These are phyloP conservation scores for Pilobolus umbonatus DNA, from an alignment of 192 early-diverging fungal species.

Conservation along the genomic window DNA sequence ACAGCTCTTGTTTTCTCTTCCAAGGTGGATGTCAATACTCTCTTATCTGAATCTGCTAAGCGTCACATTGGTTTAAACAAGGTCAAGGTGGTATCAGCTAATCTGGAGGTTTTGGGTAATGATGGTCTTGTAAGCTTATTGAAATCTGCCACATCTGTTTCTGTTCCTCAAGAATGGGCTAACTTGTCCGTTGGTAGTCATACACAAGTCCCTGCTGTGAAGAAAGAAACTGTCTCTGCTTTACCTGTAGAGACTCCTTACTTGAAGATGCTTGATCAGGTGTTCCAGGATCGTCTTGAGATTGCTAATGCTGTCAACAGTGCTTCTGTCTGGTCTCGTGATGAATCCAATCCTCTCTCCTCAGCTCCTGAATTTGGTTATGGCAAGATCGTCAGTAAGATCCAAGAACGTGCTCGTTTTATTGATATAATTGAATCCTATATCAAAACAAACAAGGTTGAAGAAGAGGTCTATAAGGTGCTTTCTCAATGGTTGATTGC, in stretches of 20 bases:
- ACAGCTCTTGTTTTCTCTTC: background rate
- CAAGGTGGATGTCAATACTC: conserved; percentile 10
- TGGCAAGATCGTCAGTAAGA: conserved; percentile 65
- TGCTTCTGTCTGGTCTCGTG: conserved; percentile 66
- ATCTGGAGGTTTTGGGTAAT: conserved; percentile 7
- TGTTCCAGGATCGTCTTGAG: conserved; percentile 70
- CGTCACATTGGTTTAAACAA: too few relatives aligned
- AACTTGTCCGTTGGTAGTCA: conserved; percentile 10
- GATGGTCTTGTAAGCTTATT: conserved; percentile 3
- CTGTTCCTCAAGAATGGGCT: background rate
- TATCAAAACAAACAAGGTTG: conserved; percentile 44
- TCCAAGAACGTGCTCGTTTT: conserved; percentile 65
- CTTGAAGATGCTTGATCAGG: conserved; percentile 71
- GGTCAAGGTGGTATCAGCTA: conserved; percentile 4
- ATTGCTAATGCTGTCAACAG: conserved; percentile 75
- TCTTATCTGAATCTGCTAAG: too few relatives aligned
- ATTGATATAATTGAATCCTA: conserved; percentile 56
- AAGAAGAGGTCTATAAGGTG: conserved; percentile 45
- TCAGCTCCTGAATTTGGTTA: conserved; percentile 87
- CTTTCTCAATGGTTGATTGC: conserved; percentile 64
- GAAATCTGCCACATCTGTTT: background rate
- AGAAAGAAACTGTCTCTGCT: conserved; percentile 26
- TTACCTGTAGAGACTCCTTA: conserved; percentile 67
- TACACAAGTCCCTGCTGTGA: conserved; percentile 19
- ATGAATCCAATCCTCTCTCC: conserved; percentile 40